phyloP scores from a whole-genome alignment of 2,329 filamentous ascomycete species.

The Penicillium sp. region DNA sequence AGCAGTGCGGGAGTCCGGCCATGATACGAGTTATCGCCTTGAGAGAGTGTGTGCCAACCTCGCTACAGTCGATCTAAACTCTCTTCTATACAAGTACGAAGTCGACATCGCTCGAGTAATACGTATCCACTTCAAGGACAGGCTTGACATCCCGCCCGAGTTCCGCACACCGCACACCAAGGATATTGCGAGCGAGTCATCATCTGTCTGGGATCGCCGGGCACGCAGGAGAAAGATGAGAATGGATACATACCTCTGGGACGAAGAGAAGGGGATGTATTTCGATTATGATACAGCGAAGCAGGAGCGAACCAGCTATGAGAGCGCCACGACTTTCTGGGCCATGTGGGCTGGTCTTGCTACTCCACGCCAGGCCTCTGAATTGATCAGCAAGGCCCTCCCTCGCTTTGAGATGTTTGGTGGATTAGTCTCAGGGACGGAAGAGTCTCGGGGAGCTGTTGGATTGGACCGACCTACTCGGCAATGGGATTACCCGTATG shows the following conservation, averaged over 20 bases:
- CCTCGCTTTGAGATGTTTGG: constrained; percentile 88
- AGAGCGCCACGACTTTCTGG: constrained; percentile 95
- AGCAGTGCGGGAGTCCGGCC: constrained; percentile 92
- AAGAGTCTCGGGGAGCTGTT: constrained; percentile 81
- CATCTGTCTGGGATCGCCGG: constrained; percentile 86
- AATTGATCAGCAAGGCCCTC: constrained; percentile 78
- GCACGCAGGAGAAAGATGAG: constrained; percentile 81
- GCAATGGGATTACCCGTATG: constrained; percentile 98
- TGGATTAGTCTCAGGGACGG: constrained; percentile 85
- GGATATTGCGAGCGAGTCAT: constrained; percentile 76
- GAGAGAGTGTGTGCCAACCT: constrained; percentile 86
- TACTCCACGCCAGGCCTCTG: constrained; percentile 81
- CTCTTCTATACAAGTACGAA: constrained; percentile 95
- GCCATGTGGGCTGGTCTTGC: constrained; percentile 93
- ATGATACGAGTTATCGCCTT: constrained; percentile 93
- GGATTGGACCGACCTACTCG: constrained; percentile 85
- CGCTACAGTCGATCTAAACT: constrained; percentile 93
- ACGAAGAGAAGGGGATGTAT: constrained; percentile 90
- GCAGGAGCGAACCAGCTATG: constrained; percentile 80
- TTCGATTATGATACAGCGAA: constrained; percentile 94
- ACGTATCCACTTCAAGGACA: constrained; percentile 81
- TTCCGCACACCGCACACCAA: constrained; percentile 72
- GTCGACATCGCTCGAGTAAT: constrained; percentile 89
- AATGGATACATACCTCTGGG: constrained; percentile 95
- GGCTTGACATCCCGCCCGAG: constrained; percentile 78